Base-by-base conservation (phyloP, 768 basidiomycete species). In the Tricholoma furcatifolium region DNA sequence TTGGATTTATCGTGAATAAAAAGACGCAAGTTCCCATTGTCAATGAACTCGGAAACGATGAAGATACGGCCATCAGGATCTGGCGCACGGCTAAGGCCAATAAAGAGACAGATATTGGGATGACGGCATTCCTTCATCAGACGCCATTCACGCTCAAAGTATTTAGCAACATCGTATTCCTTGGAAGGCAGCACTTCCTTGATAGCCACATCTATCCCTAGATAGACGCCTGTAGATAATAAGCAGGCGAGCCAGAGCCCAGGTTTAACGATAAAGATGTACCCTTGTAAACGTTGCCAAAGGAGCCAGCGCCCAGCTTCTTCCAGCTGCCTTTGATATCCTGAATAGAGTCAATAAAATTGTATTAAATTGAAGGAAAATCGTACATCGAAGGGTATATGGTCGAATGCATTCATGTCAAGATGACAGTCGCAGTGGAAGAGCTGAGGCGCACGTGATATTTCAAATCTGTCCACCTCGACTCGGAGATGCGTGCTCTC, bases 121-220 rank as follows among this genome's bases (percentile, higher is more conserved):
- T 93, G 94, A 49, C 93, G 79, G 38, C 89, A 88, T 74, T 93
- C 91, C 78, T 93, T 93, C 93, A 98, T 97, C 27, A 98, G 82
- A 27, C 91, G 81, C 92, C 94, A 97, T 78, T 99, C 96, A n/a
- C 96, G 82, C 64, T 96, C 92, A 67, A 98, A 96, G 74, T 99
- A 98, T 71, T 99, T 99, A 61, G 87, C 81, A 32, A 97, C 93
- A 62, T 97, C 93, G 70, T 98, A 98, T 53, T 90, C 91, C 5
- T 72, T 88, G 18, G 90, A 93, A 0, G 93, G 93, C 7, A 97
- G 77, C 3, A 98, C 93, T 72, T 98, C 95, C 69, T 97, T 97
- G 70, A 98, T 92, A 31, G 94, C 94, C 32, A 97, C 90, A 58
- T 97, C 91, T 59, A 97, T 91, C 7, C 97, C 97, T 32, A 99